Base-by-base conservation (phyloP, 495 filamentous ascomycete species). In the Aspergillus incahuasiensis region DNA sequence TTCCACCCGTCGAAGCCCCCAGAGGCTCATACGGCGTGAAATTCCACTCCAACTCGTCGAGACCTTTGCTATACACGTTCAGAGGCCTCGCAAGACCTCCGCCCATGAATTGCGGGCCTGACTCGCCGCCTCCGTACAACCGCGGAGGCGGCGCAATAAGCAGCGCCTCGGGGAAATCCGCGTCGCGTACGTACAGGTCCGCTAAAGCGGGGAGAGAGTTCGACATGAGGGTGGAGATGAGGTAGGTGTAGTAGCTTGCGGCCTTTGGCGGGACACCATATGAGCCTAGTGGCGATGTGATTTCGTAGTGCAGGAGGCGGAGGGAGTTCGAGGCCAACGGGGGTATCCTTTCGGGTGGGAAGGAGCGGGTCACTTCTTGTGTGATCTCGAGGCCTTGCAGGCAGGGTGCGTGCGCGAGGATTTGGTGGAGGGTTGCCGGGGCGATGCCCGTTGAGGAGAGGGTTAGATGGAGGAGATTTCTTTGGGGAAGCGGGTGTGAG, bases 1-100 rank as follows among this genome's bases (percentile, higher is more conserved):
- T 70, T 13, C 67, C 68, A 15, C 64, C 48, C 0, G 65, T 66
- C 5, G 70, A 54, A 5, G 74, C 65, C 0, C 48, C 48, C 0
- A 50, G 34, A 3, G 82, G 83, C 5, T 78, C 71, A 57, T 85
- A 76, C 6, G 78, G 72, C 0, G 83, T 86, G 65, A 91, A 87
- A 58, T 88, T 87, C 91, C 91, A 96, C 59, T 92, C 89, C 19
- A 90, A 74, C 61, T 91, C 90, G 56, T 91, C 86, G 18, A 90
- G 78, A 22, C 89, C 87, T 71, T 95, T 96, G 67, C 83, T 90
- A 68, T 91, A 95, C 22, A 96, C 83, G 61, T 88, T 83, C 24
- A 96, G 78, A 6, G 82, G 82, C 56, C 88, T 84, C 18, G 57
- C 74, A 64, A 79, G 87, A 59, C 68, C 78, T 45, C 65, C 69